phyloP scores from a whole-genome alignment of 805 yeast species.

The Starmerella asiatica region DNA sequence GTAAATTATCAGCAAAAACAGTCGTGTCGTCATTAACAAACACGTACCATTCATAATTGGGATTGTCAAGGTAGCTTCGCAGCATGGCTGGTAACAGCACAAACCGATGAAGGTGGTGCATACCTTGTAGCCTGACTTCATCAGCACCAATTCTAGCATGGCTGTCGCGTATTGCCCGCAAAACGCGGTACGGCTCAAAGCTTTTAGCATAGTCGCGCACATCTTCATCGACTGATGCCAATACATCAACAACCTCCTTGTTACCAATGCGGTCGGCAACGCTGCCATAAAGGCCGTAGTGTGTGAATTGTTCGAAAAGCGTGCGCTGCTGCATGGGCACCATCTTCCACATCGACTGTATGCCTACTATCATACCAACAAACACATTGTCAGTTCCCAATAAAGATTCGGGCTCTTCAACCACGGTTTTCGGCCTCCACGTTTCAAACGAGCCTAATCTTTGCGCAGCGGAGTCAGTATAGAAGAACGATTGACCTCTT shows the following conservation, averaged over 20 bases:
- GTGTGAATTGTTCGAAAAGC: conserved; percentile 18
- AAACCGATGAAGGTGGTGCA: conserved; percentile 16
- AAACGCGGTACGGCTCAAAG: conserved; percentile 21
- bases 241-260: conserved; percentile 20
- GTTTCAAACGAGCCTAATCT: conserved; percentile 23
- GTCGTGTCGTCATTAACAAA: conserved; percentile 15
- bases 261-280: conserved; percentile 21
- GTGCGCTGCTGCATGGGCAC: conserved; percentile 23
- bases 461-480: conserved; percentile 22
- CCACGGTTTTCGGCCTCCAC: conserved; percentile 23
- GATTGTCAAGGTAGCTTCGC: conserved; percentile 17
- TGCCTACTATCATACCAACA: conserved; percentile 19
- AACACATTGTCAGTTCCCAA: conserved; percentile 15
- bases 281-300: conserved; percentile 20
- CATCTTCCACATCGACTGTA: conserved; percentile 21
- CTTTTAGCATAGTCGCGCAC: conserved; percentile 6
- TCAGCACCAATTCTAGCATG: conserved; percentile 19
- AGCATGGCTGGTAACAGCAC: conserved; percentile 21
- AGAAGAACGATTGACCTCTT: conserved; percentile 21
- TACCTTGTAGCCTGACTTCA: conserved; percentile 13
- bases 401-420: conserved; percentile 3
- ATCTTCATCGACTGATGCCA: conserved; percentile 11
- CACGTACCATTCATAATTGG: conserved; percentile 20
- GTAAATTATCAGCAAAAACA: conserved; percentile 13
- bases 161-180: conserved; percentile 16